Base-by-base conservation (phyloP, 106 monocot species). In the Allium sativum region DNA sequence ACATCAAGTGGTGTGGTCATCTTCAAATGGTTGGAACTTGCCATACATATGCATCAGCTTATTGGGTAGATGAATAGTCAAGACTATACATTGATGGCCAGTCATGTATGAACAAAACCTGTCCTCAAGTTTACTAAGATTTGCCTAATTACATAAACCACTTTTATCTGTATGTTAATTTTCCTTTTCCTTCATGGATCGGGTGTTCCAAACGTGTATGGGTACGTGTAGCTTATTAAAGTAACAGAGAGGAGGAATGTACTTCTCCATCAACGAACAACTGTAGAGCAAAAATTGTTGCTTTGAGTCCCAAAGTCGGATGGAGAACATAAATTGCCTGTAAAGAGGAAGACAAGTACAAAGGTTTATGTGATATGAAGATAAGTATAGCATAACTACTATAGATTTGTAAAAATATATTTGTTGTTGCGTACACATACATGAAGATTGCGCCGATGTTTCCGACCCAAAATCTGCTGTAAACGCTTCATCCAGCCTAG, bases 311-410 rank as follows among this genome's bases (percentile, higher is more conserved):
- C 54, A 99, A 9, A 8, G 92, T 99, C 18, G 98, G 98, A 79
- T 99, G 98, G 40, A 99, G 85, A 65, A 99, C 68, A 79, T 99
- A 99, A 68, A 99, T 88, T 53, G 85, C 85, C 98, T 99, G 74
- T 62, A 70, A 44, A 64, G 12, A 10, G 41, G 46, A 65, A 65
- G 19, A 9, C n/a, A 52, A 9, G 2, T 4, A 22, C 10, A n/a
- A 3, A 12, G 64, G 63, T 63, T 44, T 0, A 42, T 31, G 31
- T 31, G 31, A 31, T 5, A 31, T 31, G 31, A 31, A 31, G 31
- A 31, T 31, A 31, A 31, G 5, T 31, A 31, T 5, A 31, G 9
- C 0, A 58, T 9, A 0, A n/a, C 45, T 41, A 41, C 1, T 57
- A 65, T 44, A 42, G 15, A 17, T 62, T 17, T 50, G 47, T 51